Evolutionary conservation across 495 filamentous ascomycete species (phyloP).

Genomic region (Penicillium subrubescens): DNA sequence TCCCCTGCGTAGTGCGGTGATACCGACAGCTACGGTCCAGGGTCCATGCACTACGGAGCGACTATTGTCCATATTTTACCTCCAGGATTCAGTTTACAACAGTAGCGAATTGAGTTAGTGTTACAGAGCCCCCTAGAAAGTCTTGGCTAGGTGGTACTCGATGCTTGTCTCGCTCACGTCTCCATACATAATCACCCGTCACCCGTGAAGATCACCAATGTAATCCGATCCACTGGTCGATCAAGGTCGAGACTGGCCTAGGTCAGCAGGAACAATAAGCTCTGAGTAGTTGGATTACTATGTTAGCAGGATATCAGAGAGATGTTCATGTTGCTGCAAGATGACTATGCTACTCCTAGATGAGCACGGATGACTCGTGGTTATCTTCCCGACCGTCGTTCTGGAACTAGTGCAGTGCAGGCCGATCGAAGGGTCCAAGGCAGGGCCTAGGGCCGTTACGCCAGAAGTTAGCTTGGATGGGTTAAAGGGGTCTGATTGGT

Average conservation of each 20-base stretch:
- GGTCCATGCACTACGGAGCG: neutral
- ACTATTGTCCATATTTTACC: neutral
- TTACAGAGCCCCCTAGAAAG: neutral
- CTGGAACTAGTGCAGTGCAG: slow-evolving; percentile 17
- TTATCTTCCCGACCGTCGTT: neutral
- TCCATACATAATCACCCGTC: neutral
- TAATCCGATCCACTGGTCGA: neutral
- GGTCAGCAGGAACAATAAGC: neutral
- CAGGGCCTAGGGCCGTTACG: slow-evolving; percentile 8
- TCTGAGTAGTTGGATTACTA: neutral
- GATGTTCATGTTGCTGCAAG: neutral
- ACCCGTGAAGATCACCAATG: neutral
- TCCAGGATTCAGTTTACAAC: neutral
- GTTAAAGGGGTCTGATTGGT: neutral
- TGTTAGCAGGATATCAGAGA: neutral
- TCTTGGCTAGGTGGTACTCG: neutral
- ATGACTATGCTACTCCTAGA: neutral
- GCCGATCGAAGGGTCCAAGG: slow-evolving; percentile 25
- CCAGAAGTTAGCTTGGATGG: neutral
- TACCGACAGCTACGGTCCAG: neutral
- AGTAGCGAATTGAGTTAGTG: neutral
- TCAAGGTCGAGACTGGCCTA: neutral
- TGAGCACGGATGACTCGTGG: neutral
- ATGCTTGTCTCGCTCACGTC: neutral
- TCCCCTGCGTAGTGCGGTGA: slow-evolving; percentile 17